These are phyloP conservation scores for Botrytis paeoniae DNA, from an alignment of 2,329 filamentous ascomycete genomes.

Conservation along the genomic window DNA sequence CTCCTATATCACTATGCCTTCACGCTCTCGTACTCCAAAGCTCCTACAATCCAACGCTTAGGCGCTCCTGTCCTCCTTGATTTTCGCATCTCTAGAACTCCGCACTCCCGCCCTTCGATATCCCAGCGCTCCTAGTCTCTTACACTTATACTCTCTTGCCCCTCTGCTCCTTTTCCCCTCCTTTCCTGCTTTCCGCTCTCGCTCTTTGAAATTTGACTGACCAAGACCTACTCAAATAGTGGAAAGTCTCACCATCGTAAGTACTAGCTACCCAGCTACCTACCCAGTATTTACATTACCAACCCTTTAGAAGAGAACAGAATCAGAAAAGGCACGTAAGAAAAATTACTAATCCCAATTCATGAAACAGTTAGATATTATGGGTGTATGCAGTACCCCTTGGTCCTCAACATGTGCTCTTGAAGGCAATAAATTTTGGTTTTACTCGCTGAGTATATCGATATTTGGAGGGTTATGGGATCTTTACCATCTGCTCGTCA, in stretches of 20 bases:
- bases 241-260: slow-evolving; percentile 61
- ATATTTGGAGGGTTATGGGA: slow-evolving; percentile 40
- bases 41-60: neutral
- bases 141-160: neutral
- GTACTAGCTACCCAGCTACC: slow-evolving; percentile 36
- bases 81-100: no score
- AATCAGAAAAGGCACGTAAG: neutral
- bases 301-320: neutral
- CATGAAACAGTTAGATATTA: slow-evolving; percentile 42
- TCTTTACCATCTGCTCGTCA: neutral
- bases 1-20: no score
- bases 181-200: neutral
- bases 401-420: slow-evolving; percentile 48
- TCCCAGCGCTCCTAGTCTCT: no score
- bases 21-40: no score
- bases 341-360: neutral
- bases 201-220: neutral
- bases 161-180: neutral
- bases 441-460: slow-evolving; percentile 50
- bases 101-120: no score
- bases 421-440: slow-evolving; percentile 69
- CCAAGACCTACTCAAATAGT: slow-evolving; percentile 36
- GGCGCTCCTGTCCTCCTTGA: no score
- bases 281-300: neutral
- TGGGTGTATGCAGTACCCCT: slow-evolving; percentile 46